Evolutionary conservation across 305 asterid species (phyloP).

Genomic region (Solanum hybrid): DNA sequence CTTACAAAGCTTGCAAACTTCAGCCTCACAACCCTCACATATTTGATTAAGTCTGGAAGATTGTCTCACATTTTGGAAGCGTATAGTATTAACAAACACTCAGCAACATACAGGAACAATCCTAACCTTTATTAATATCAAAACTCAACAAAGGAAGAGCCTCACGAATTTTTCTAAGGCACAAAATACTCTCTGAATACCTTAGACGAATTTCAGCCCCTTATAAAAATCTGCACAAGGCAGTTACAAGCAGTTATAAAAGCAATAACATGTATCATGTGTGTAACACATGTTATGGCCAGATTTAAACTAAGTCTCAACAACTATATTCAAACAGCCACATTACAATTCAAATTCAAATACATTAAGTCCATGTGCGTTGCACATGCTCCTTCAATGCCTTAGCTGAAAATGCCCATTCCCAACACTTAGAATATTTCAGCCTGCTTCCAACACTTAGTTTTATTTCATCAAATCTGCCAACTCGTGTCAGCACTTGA

Average conservation of each 20-base stretch:
- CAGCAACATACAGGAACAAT: background rate
- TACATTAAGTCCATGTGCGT: background rate
- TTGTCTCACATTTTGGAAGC: background rate
- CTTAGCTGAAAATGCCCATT: background rate
- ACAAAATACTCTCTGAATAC: background rate
- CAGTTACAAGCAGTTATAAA: background rate
- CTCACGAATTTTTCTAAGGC: background rate
- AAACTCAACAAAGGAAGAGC: background rate
- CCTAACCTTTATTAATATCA: background rate
- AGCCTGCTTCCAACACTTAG: background rate
- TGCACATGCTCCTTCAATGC: background rate
- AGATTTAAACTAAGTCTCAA: background rate
- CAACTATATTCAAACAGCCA: background rate
- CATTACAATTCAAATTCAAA: background rate
- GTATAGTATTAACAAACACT: background rate
- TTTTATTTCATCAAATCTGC: background rate
- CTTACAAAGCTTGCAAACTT: background rate
- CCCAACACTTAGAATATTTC: background rate
- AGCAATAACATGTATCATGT: background rate
- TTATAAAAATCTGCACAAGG: background rate
- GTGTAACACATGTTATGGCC: background rate
- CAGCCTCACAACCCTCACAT: background rate
- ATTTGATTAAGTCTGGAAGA: background rate
- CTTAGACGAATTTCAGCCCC: background rate
- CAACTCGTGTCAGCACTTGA: background rate